Percentiles rank a stretch among this genome's conserved stretches.
These are phyloP conservation scores for Avena eriantha DNA, from an alignment of 176 grass and related monocot genomes.

Conservation along the genomic window DNA sequence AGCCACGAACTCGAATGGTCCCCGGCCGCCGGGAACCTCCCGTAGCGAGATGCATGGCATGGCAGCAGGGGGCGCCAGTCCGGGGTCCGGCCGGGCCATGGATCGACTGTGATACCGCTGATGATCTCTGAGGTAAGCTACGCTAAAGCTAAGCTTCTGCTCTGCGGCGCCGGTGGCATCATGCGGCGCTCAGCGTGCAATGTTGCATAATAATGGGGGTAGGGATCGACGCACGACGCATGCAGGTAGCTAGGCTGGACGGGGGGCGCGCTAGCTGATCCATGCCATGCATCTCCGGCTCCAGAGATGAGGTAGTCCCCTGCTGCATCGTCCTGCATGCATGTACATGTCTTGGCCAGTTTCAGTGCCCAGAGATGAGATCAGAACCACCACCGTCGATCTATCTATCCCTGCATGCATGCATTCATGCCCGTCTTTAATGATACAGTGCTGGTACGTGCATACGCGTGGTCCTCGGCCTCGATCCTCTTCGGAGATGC, in stretches of 20 bases:
- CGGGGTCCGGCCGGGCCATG: neutral
- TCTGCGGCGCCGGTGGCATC: neutral
- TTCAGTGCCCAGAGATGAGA: slow-evolving; percentile 5
- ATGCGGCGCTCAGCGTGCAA: slow-evolving; percentile 19
- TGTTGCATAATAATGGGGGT: neutral
- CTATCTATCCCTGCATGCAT: neutral
- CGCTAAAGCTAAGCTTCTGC: neutral
- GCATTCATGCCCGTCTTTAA: slow-evolving; percentile 37
- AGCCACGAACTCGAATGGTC: slow-evolving; percentile 30
- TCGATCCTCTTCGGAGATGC: neutral
- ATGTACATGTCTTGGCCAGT: slow-evolving; percentile 23
- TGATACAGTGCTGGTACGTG: slow-evolving; percentile 11
- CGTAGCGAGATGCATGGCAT: neutral
- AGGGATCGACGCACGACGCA: too few species aligned
- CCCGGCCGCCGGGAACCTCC: neutral
- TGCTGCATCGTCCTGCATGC: neutral
- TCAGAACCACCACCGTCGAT: neutral
- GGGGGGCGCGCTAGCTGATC: neutral
- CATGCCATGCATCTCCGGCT: neutral
- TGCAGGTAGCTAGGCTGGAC: neutral
- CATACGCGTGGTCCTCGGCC: slow-evolving; percentile 26
- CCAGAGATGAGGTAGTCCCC: slow-evolving; percentile 37
- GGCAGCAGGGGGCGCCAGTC: neutral
- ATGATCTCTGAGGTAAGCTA: neutral
- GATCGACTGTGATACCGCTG: slow-evolving; percentile 1